Evolutionary conservation across 1,139 yeast species (phyloP), one percentile per base, ranked within the genome.

Genomic region (Suhomyces bolitotheri): DNA sequence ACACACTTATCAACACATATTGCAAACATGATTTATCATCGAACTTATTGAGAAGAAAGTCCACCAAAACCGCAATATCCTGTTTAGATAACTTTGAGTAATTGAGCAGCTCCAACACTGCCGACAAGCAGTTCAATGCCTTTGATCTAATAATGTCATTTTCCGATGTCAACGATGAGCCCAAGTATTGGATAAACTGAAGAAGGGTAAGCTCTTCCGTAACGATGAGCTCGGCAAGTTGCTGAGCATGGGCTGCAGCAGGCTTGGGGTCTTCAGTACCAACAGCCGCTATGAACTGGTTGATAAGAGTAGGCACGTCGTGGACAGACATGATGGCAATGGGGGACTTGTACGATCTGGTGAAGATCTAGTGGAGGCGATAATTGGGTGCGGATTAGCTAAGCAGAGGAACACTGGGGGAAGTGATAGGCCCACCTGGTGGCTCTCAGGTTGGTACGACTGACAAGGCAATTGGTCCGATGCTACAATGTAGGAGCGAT

Each of bases 51-150:
- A 73, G 46, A 41, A 79, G 72, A 53, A 90, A 90, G 7, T 76
- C 78, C 16, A 78, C 56, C 35, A 90, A 67, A 10, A 88, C 96
- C 16, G 66, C 60, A 11, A 85, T 66, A 49, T 88, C 96, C 44
- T 81, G 82, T 27, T 72, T 69, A 11, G 74, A 60, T 16, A 88
- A 58, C 24, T 64, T 64, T 0, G 54, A 34, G 7, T 29, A 33
- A 1, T 69, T 53, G 5, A 82, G 41, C 1, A 55, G 38, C 2
- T 39, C 36, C 35, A 89, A 59, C 0, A 80, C 73, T 5, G 67
- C 64, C 0, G 83, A 63, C 31, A 90, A 60, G 47, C 94, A 82
- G 15, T 64, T 58, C 10, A 87, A 63, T 0, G 94, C 80, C 41
- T 66, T 58, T 5, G 55, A 35, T 39, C 95, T 60, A 12, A 76